Evolutionary conservation across 1,284 basidiomycete species (phyloP).

Genomic region (Omphalotus olearius): DNA sequence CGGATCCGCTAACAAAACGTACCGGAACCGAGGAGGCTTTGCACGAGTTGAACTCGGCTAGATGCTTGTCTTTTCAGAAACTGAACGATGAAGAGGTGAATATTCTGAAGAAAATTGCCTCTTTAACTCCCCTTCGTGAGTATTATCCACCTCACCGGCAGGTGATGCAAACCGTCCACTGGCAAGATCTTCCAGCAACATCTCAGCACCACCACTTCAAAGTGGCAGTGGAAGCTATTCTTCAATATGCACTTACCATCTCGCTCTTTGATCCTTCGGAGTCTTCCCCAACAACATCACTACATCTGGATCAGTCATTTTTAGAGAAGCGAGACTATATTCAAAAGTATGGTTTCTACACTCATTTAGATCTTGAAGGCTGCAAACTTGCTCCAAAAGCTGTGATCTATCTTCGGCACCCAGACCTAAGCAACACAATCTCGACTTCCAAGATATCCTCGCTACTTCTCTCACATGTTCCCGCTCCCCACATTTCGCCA

Average conservation of each 20-base stretch:
- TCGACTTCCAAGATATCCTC: background rate
- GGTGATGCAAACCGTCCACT: slow-evolving; percentile 36
- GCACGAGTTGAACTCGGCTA: slow-evolving; percentile 30
- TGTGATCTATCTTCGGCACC: background rate
- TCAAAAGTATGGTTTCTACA: slow-evolving; percentile 6
- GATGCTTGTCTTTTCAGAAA: slow-evolving; percentile 33
- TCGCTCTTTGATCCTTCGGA: slow-evolving; percentile 15
- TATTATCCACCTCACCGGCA: slow-evolving; percentile 36
- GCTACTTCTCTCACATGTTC: background rate
- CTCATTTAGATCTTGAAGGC: background rate
- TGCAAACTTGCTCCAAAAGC: background rate
- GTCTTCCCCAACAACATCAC: background rate
- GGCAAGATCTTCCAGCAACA: slow-evolving; percentile 25
- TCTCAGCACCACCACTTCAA: slow-evolving; percentile 25
- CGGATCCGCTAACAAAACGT: slow-evolving; percentile 40
- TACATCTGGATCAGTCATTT: background rate
- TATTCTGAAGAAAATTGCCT: slow-evolving; percentile 29
- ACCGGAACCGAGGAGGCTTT: slow-evolving; percentile 45
- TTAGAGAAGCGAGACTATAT: slow-evolving; percentile 12
- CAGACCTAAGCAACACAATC: background rate
- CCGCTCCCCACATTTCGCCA: background rate
- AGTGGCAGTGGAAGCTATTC: slow-evolving; percentile 13
- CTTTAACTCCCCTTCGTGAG: slow-evolving; percentile 28
- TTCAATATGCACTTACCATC: slow-evolving; percentile 17
- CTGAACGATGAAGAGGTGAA: slow-evolving; percentile 25